These are phyloP conservation scores for Vachellia pachyceras DNA, from an alignment of 306 rosid genomes.

Conservation along the genomic window DNA sequence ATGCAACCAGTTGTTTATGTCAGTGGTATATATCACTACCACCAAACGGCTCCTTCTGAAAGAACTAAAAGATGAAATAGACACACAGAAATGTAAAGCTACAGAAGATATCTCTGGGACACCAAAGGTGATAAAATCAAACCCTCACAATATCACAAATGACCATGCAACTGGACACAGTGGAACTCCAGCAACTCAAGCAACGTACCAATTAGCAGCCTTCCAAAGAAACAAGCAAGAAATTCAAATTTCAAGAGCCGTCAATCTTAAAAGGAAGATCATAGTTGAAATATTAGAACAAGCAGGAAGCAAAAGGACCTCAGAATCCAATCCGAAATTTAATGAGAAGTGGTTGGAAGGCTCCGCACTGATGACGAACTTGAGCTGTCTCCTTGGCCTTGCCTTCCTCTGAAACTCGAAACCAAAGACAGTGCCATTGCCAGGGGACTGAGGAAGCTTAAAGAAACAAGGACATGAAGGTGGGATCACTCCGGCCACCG, in stretches of 20 bases:
- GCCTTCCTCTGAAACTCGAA: constrained; percentile 53
- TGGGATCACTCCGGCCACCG: constrained; percentile 36
- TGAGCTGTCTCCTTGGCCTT: constrained; percentile 52
- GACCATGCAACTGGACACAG: background rate
- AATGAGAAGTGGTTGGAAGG: constrained; percentile 67
- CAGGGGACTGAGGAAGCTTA: constrained; percentile 47
- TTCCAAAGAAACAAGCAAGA: background rate
- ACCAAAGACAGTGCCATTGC: constrained; percentile 43
- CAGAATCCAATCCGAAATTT: constrained; percentile 74
- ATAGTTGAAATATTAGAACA: background rate
- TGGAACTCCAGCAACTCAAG: background rate
- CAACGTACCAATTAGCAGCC: background rate
- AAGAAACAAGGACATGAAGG: constrained; percentile 45
- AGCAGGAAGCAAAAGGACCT: constrained; percentile 47
- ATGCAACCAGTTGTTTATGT: constrained; percentile 1
- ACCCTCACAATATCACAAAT: background rate
- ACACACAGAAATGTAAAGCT: constrained; percentile 12
- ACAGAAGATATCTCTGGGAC: background rate
- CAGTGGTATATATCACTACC: background rate
- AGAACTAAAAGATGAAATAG: constrained; percentile 21
- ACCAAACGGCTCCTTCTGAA: constrained; percentile 10
- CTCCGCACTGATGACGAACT: constrained; percentile 71
- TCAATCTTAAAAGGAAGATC: background rate
- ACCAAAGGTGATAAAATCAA: constrained; percentile 10
- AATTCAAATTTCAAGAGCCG: background rate